Evolutionary conservation across 805 yeast species (phyloP).

Genomic region (Candida krabiensis): DNA sequence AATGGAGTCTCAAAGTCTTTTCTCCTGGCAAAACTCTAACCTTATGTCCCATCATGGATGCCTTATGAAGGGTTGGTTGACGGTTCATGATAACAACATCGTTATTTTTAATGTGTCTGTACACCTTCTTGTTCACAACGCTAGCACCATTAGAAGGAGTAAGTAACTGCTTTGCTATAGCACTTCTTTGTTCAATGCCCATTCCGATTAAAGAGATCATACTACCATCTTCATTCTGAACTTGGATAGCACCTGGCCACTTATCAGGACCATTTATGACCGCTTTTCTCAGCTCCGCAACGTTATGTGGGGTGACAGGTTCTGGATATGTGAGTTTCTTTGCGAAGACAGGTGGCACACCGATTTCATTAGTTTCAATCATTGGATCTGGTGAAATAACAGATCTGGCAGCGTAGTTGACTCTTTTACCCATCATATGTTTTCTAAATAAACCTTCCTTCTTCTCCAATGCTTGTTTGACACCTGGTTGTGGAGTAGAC

Average conservation of each 20-base stretch:
- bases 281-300: conserved; percentile 86
- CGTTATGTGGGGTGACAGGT: conserved; percentile 92
- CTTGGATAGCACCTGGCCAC: conserved; percentile 99
- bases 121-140: conserved; percentile 86
- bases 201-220: conserved; percentile 79
- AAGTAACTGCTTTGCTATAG: conserved; percentile 88
- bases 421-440: conserved; percentile 99
- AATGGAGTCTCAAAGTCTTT: conserved; percentile 92
- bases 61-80: conserved; percentile 98
- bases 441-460: conserved; percentile 98
- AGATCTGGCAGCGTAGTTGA: conserved; percentile 97
- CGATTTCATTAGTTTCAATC: conserved; percentile 96
- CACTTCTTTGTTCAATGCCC: conserved; percentile 92
- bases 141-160: conserved; percentile 73
- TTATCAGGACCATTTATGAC: conserved; percentile 96
- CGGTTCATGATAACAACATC: conserved; percentile 98
- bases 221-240: conserved; percentile 93
- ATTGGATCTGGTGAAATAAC: conserved; percentile 99
- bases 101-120: conserved; percentile 88
- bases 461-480: conserved; percentile 96
- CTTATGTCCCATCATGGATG: conserved; percentile 99
- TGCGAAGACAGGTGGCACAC: conserved; percentile 99
- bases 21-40: conserved; percentile 97
- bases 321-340: conserved; percentile 95
- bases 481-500: conserved; percentile 84